These are phyloP conservation scores for Myrica gale DNA, from an alignment of 306 rosid species.

Conservation along the genomic window DNA sequence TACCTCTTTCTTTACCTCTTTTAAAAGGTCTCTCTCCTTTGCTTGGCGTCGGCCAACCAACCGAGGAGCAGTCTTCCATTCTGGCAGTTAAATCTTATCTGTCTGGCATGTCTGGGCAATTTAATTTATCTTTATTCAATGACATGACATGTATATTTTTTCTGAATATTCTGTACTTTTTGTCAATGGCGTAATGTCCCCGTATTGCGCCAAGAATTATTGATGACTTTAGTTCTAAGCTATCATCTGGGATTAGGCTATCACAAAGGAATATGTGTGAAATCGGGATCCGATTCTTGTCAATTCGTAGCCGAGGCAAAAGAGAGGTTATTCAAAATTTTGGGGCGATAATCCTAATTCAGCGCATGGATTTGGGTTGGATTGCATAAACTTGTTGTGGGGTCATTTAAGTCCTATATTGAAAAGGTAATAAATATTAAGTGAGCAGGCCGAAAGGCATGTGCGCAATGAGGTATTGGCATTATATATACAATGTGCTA, in stretches of 20 bases:
- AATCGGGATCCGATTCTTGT: neutral
- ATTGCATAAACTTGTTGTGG: no score
- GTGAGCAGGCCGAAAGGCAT: no score
- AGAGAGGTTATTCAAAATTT: neutral
- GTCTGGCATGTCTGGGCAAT: constrained; percentile 30
- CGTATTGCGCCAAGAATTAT: neutral
- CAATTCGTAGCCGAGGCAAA: neutral
- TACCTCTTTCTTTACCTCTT: constrained; percentile 40
- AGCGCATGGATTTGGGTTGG: neutral
- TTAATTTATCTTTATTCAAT: constrained; percentile 29
- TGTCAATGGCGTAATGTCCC: neutral
- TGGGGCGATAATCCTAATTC: neutral
- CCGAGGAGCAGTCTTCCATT: neutral
- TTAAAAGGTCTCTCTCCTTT: neutral
- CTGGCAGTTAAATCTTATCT: neutral
- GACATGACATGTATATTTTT: constrained; percentile 45
- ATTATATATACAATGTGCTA: neutral
- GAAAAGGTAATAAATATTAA: neutral
- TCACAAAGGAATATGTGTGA: neutral
- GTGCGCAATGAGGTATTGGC: no score
- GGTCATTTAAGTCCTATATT: no score
- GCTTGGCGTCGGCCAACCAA: no score
- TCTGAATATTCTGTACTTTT: constrained; percentile 6
- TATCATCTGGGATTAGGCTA: neutral
- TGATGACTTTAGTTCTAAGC: neutral